Conservation (phyloP, 352 stramenopile species). For the Globisporangium iwayamae region DNA sequence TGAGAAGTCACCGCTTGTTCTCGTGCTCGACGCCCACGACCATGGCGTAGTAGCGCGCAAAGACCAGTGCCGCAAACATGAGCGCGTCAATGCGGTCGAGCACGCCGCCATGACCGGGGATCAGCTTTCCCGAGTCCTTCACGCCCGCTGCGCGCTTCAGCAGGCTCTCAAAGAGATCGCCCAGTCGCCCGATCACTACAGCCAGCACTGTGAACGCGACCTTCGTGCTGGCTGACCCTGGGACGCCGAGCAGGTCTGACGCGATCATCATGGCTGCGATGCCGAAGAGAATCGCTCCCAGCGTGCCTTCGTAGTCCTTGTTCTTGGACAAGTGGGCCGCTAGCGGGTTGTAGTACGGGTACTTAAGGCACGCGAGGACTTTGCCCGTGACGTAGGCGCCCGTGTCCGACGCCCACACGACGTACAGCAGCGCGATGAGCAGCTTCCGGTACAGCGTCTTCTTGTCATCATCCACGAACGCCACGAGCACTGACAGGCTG, state of each 20-base stretch:
- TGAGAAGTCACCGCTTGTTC: constrained; percentile 11
- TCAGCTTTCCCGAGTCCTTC: constrained; percentile 95
- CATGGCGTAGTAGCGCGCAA: constrained; percentile 59
- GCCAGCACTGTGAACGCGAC: constrained; percentile 86
- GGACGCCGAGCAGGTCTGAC: constrained; percentile 64
- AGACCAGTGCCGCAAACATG: constrained; percentile 86
- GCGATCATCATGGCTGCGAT: constrained; percentile 86
- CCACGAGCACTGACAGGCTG: constrained; percentile 54
- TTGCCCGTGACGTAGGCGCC: constrained; percentile 94
- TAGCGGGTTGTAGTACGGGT: constrained; percentile 79
- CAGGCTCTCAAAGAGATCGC: constrained; percentile 94
- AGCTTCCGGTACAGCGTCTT: constrained; percentile 46
- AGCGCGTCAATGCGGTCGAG: constrained; percentile 95
- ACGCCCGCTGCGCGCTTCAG: constrained; percentile 93
- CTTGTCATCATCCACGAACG: constrained; percentile 61
- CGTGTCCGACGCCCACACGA: constrained; percentile 87
- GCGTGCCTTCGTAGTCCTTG: constrained; percentile 94
- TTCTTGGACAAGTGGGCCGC: constrained; percentile 91
- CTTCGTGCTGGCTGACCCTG: constrained; percentile 74
- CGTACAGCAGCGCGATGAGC: constrained; percentile 62
- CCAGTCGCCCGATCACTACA: constrained; percentile 92
- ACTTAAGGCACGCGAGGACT: constrained; percentile 79
- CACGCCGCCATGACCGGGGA: constrained; percentile 95
- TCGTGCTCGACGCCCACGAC: constrained; percentile 23
- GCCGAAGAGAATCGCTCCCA: constrained; percentile 83